Evolutionary conservation across 352 stramenopile genomes (phyloP), one percentile per base, ranked within the genome.

Genomic region (Globisporangium uncinulatum): DNA sequence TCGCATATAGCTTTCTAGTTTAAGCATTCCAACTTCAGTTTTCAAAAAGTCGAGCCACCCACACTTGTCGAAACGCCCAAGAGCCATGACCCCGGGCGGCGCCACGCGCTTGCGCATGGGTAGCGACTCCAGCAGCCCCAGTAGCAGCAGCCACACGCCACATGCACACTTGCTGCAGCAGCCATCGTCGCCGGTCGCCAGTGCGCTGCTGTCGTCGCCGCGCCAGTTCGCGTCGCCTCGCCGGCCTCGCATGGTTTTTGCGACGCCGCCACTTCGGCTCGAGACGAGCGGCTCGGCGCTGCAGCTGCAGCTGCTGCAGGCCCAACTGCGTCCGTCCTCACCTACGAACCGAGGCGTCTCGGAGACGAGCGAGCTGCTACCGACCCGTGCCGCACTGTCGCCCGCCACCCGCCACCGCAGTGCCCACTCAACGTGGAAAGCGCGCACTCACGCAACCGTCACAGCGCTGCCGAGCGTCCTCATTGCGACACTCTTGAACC

Each of bases 401-500:
- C 54, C 54, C 8, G 56, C 43, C 56, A 17, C 46, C 20, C 9
- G 51, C 14, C 31, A n/a, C n/a, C n/a, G n/a, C n/a, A n/a, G n/a
- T n/a, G n/a, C n/a, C n/a, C n/a, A 48, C 29, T 36, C 24, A 10
- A n/a, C 19, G 0, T 86, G 70, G 69, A 60, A 66, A 14, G 51
- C 51, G 32, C 36, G 39, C 10, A 52, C 69, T 4, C 70, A 62
- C 8, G 69, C 82, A 11, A 66, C 64, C 6, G 48, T 67, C 24
- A 74, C 85, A 29, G 74, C 76, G 9, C 53, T 63, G 24, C 79
- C 82, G 0, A 84, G 70, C 46, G 70, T 94, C 9, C 42, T 75
- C 32, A 92, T 94, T 54, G 84, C 79, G 31, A 79, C 87, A 47
- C 59, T 88, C 29, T 70, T 94, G 36, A 90, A 94, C 65, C 72